A percentile compares a stretch with the other conserved stretches of the same genome.
phyloP scores from a whole-genome alignment of 768 basidiomycete genomes.

The Saitozyma sp. region DNA sequence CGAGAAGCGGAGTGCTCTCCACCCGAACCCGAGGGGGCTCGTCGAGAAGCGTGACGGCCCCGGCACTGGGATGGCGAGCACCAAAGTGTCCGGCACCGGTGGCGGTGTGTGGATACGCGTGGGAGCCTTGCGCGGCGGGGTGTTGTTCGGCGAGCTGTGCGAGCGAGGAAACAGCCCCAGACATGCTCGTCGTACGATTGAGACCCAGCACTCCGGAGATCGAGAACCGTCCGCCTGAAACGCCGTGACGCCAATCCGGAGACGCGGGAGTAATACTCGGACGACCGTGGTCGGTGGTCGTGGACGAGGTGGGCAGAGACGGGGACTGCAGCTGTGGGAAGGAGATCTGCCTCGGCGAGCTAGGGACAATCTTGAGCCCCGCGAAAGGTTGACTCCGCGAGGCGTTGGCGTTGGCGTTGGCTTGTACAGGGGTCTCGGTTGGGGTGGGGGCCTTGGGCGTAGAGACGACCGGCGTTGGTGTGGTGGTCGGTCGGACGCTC shows the following conservation, averaged over 20 bases:
- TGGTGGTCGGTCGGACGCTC: too few species aligned
- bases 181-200: constrained; percentile 20
- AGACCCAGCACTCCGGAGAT: constrained; percentile 42
- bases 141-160: constrained; percentile 33
- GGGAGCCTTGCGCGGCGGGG: constrained; percentile 3
- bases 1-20: constrained; percentile 22
- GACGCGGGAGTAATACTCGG: constrained; percentile 31
- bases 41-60: too few species aligned
- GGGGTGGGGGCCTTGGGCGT: constrained; percentile 1
- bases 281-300: constrained; percentile 32
- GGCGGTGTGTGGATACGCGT: too few species aligned
- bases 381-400: constrained; percentile 12
- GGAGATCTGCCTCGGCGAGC: constrained; percentile 17
- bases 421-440: constrained; percentile 1
- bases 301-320: constrained; percentile 31
- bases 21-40: constrained; percentile 8
- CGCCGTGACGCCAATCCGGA: constrained; percentile 23
- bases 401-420: neutral
- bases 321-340: constrained; percentile 40
- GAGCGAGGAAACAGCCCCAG: constrained; percentile 30
- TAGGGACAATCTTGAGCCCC: constrained; percentile 24
- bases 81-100: too few species aligned
- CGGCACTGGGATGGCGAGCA: too few species aligned
- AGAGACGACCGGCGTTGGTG: too few species aligned
- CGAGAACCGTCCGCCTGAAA: constrained; percentile 38